Evolutionary conservation across 2,329 filamentous ascomycete genomes (phyloP).

Genomic region (Alternaria hordeiaustralica): DNA sequence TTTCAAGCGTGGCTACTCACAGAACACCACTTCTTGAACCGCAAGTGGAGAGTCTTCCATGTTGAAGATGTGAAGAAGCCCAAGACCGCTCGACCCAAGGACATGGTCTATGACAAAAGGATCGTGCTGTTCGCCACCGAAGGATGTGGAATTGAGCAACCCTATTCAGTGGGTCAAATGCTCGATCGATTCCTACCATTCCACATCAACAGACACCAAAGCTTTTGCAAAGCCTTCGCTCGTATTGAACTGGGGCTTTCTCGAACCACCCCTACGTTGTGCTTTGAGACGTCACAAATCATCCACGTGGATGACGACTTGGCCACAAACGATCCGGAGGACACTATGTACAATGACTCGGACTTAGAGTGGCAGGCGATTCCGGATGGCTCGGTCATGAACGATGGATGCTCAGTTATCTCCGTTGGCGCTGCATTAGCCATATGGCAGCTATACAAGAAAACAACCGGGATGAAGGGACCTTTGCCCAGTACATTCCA

Average conservation of each 20-base stretch:
- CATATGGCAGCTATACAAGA: slow-evolving; percentile 59
- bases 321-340: slow-evolving; percentile 45
- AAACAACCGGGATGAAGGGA: slow-evolving; percentile 64
- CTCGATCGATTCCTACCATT: slow-evolving; percentile 52
- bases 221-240: slow-evolving; percentile 52
- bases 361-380: slow-evolving; percentile 28
- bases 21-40: slow-evolving; percentile 50
- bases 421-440: slow-evolving; percentile 65
- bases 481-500: slow-evolving; percentile 72
- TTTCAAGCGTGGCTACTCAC: slow-evolving; percentile 45
- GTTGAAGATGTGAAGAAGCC: slow-evolving; percentile 45
- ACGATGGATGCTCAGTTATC: slow-evolving; percentile 67
- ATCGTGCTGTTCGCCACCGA: slow-evolving; percentile 47
- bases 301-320: slow-evolving; percentile 34
- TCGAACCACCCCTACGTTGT: slow-evolving; percentile 45
- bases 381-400: slow-evolving; percentile 47
- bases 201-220: slow-evolving; percentile 41
- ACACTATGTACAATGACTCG: slow-evolving; percentile 46
- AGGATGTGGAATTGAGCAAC: slow-evolving; percentile 34
- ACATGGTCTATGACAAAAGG: slow-evolving; percentile 24
- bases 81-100: slow-evolving; percentile 30
- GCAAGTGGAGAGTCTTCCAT: slow-evolving; percentile 51
- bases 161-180: slow-evolving; percentile 32
- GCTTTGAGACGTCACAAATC: slow-evolving; percentile 49
- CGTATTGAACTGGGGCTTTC: slow-evolving; percentile 54